Conservation (phyloP, 2,329 filamentous ascomycete genomes). For the Aspergillus viridinutans region DNA sequence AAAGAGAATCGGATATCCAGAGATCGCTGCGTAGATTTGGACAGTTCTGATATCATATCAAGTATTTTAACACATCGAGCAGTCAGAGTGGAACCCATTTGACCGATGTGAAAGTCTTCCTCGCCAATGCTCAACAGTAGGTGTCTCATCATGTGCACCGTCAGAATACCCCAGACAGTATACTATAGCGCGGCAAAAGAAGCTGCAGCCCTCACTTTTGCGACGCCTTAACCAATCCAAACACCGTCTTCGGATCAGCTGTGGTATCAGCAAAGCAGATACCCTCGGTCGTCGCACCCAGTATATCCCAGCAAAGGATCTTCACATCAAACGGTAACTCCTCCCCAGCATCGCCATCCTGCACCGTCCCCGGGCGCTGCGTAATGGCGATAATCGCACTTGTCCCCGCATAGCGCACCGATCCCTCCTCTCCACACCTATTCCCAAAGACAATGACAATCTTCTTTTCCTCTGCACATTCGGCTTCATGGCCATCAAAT, state of each 20-base stretch:
- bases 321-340: slow-evolving; percentile 29
- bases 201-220: neutral
- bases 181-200: neutral
- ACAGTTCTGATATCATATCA: neutral
- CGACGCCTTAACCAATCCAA: slow-evolving; percentile 23
- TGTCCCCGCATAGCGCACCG: slow-evolving; percentile 46
- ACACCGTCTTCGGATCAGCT: slow-evolving; percentile 37
- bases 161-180: neutral
- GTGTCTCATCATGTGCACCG: neutral
- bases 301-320: slow-evolving; percentile 44
- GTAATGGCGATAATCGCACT: slow-evolving; percentile 42
- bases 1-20: slow-evolving; percentile 1
- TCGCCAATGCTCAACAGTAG: neutral
- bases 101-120: neutral
- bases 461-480: slow-evolving; percentile 23
- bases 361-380: slow-evolving; percentile 21
- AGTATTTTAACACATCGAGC: neutral
- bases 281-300: slow-evolving; percentile 43
- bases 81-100: neutral
- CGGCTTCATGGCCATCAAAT: slow-evolving; percentile 18
- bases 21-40: neutral
- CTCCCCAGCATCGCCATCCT: slow-evolving; percentile 12
- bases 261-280: slow-evolving; percentile 46
- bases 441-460: slow-evolving; percentile 47
- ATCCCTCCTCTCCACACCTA: slow-evolving; percentile 41